Evolutionary conservation across 495 filamentous ascomycete genomes (phyloP), one percentile per base, ranked within the genome.

Genomic region (Collariella sp.): DNA sequence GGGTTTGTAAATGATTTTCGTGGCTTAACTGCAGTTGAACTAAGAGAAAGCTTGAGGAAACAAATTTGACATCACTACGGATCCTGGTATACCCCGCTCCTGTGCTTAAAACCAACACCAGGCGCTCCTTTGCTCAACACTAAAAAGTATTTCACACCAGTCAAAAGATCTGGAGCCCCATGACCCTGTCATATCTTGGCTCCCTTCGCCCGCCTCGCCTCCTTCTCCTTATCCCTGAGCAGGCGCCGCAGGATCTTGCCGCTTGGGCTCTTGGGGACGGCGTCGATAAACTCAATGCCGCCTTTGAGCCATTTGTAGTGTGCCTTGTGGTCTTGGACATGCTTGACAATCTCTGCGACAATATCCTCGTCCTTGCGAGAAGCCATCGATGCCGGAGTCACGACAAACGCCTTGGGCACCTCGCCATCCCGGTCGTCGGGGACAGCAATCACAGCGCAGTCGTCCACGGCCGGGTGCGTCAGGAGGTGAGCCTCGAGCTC

Each of bases 401-500:
- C 87, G 7, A 96, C 82, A 54, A 86, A 91, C 0, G 90, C 90
- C 70, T 94, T 95, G 49, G 90, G 89, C 11, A 87, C 79, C 67
- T 96, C 90, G 41, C 89, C 89, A 12, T 85, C 82, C 2, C 74
- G 68, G 24, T 86, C 83, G 62, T 93, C 83, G 0, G 82, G 86
- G 10, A 93, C 76, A 13, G 83, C 83, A 57, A 96, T 90, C 11
- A 96, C 88, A 26, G 88, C 85, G 59, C 83, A 88, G 66, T 96
- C 90, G 23, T 84, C 81, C 15, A 95, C 90, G 24, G 79, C 75
- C 0, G 86, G 84, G 63, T 95, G 89, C 6, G 84, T 81, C 36
- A 96, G 83, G 12, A 96, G 77, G 61, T 93, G 89, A 16, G 89
- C 86, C 74, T 96, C 90, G 0, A 96, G 81, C 60, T 96, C 90